Evolutionary conservation across 352 stramenopile species (phyloP), one percentile per base, ranked within the genome.

Genomic region (Pythium utonaiense): DNA sequence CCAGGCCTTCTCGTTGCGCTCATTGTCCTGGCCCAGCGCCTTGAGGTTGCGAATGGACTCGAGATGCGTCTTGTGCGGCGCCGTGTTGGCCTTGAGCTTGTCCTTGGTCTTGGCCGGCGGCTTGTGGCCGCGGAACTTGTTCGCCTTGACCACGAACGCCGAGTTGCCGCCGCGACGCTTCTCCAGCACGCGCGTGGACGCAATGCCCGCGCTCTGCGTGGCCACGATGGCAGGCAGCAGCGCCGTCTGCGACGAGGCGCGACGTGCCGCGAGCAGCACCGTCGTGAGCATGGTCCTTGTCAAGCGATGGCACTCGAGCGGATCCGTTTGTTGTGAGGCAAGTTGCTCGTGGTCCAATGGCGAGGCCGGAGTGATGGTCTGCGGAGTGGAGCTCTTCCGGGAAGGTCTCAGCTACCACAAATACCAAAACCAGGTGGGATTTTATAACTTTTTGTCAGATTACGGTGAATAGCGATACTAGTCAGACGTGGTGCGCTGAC

Each of bases 151-250:
- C 6, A 80, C 74, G 57, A 87, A 89, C 25, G 75, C 83, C 27
- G 83, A 93, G 22, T 75, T 71, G 56, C 83, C 83, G 59, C 82
- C 83, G 34, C 77, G 80, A 38, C 83, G 80, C 76, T 91, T 91
- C 28, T 61, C 55, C 13, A 91, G 67, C 54, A 73, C 64, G 31
- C 55, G 62, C 31, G 68, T 77, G 34, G 73, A 67, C 48, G 74
- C 73, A 57, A 89, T 83, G 24, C 21, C 42, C 6, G 42, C 42
- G 24, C 22, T 28, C 33, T 24, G 41, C 40, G 53, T 47, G 17
- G 13, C 40, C 1, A n/a, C 38, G 4, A 59, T 3, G 16, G 40
- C 33, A 45, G 34, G 42, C n/a, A 50, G 33, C 6, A 42, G 33
- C 7, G 44, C 5, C 14, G 41, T 45, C 45, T 31, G 55, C 14